A percentile compares a stretch with the other conserved stretches of the same genome.
Conservation (phyloP, 2,329 filamentous ascomycete species). For the Colletotrichum orchidophilum region DNA sequence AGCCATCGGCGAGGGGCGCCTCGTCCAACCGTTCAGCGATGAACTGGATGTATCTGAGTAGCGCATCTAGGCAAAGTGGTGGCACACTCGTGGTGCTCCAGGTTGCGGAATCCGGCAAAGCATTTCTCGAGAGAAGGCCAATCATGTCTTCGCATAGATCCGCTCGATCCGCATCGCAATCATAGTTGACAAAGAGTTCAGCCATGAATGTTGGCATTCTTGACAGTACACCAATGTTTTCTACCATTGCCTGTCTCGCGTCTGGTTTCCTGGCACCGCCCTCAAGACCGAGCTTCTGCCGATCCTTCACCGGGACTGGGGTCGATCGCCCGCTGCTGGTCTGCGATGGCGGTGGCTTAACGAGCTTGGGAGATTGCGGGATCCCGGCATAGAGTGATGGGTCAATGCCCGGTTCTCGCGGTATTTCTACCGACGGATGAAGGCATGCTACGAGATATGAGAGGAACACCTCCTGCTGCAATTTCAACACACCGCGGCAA, state of each 20-base stretch:
- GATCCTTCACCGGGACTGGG: slow-evolving; percentile 89
- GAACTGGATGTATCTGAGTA: slow-evolving; percentile 91
- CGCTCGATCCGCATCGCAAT: slow-evolving; percentile 90
- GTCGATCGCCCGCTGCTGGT: slow-evolving; percentile 83
- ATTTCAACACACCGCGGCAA: slow-evolving; percentile 87
- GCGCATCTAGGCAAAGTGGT: slow-evolving; percentile 89
- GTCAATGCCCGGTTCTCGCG: slow-evolving; percentile 88
- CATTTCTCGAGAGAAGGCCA: slow-evolving; percentile 90
- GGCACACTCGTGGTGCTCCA: slow-evolving; percentile 99
- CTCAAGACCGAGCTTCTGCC: slow-evolving; percentile 91
- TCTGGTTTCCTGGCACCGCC: slow-evolving; percentile 93
- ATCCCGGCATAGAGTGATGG: slow-evolving; percentile 92
- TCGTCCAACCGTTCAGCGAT: slow-evolving; percentile 87
- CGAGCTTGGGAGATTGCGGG: slow-evolving; percentile 87
- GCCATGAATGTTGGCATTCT: slow-evolving; percentile 95
- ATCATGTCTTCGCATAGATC: slow-evolving; percentile 97
- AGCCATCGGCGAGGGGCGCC: slow-evolving; percentile 68
- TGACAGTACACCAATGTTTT: slow-evolving; percentile 90
- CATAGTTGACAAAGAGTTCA: slow-evolving; percentile 97
- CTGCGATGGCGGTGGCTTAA: slow-evolving; percentile 80
- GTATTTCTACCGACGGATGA: slow-evolving; percentile 94
- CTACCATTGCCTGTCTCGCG: slow-evolving; percentile 97
- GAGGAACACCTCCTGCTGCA: slow-evolving; percentile 95
- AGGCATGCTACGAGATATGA: slow-evolving; percentile 95
- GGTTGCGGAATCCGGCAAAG: slow-evolving; percentile 94